Evolutionary conservation across 495 filamentous ascomycete genomes (phyloP).

Genomic region (Extremus antarcticus): DNA sequence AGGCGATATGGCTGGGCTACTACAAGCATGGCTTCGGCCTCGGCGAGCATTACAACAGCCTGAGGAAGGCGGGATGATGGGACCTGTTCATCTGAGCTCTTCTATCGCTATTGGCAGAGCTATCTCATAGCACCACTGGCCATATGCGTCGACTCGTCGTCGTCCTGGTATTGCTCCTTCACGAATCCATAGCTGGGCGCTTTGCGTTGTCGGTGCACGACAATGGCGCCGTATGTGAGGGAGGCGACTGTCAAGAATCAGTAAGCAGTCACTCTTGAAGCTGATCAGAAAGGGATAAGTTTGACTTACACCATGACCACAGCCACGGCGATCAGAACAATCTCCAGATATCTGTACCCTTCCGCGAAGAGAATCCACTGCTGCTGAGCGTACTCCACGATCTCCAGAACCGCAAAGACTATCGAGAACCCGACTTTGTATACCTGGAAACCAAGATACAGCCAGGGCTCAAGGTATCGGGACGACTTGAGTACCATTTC

Average conservation of each 20-base stretch:
- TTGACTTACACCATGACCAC: neutral
- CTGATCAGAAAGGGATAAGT: too few species aligned
- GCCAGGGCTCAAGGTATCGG: neutral
- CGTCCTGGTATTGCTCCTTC: neutral
- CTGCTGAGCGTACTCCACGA: neutral
- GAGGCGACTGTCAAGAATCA: too few species aligned
- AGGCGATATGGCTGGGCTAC: constrained; percentile 81
- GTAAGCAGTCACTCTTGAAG: too few species aligned
- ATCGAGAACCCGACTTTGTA: neutral
- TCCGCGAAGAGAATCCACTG: neutral
- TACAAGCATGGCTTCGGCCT: constrained; percentile 86
- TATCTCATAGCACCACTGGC: neutral
- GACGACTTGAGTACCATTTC: neutral
- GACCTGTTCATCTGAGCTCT: neutral
- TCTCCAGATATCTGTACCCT: neutral
- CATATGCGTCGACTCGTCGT: neutral
- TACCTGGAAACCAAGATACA: neutral
- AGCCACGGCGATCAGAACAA: neutral
- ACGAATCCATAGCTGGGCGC: neutral
- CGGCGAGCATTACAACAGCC: constrained; percentile 94
- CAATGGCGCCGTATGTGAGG: neutral
- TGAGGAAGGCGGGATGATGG: constrained; percentile 40
- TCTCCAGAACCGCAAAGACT: neutral
- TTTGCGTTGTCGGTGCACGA: neutral
- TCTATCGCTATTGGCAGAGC: neutral